Percentiles rank a stretch among this genome's conserved stretches.
These are phyloP conservation scores for Beauveria asiatica DNA, from an alignment of 2,329 filamentous ascomycete genomes.

Conservation along the genomic window DNA sequence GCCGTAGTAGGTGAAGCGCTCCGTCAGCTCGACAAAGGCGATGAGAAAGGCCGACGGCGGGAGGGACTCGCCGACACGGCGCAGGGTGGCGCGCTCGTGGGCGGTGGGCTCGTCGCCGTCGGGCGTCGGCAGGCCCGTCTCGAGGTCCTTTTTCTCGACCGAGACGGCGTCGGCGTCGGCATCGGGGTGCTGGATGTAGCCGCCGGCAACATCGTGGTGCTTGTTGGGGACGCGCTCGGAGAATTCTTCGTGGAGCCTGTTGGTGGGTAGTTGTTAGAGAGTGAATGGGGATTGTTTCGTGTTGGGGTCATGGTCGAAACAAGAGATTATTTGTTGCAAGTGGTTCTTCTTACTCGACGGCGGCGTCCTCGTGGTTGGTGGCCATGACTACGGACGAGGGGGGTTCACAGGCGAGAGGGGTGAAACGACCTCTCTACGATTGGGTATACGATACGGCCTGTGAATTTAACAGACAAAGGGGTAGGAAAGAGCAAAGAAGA, in stretches of 20 bases:
- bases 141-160: constrained; percentile 14
- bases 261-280: not conserved
- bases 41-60: constrained; percentile 48
- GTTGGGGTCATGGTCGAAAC: no score
- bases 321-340: not conserved
- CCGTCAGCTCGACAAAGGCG: constrained; percentile 45
- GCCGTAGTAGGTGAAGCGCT: constrained; percentile 52
- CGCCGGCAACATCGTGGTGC: constrained; percentile 15
- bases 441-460: not conserved
- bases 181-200: constrained; percentile 10
- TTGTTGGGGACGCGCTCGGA: constrained; percentile 15
- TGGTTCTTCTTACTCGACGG: constrained; percentile 22
- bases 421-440: not conserved
- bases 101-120: constrained; percentile 46
- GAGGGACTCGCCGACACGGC: constrained; percentile 45
- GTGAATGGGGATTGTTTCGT: no score
- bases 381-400: constrained; percentile 19
- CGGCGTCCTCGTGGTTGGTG: constrained; percentile 25
- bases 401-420: not conserved
- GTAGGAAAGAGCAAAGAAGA: not conserved
- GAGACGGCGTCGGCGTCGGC: not conserved
- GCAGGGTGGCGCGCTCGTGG: constrained; percentile 40
- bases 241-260: constrained; percentile 16
- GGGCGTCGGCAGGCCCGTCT: constrained; percentile 18
- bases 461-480: not conserved